Percentiles rank a stretch among this genome's conserved stretches.
Evolutionary conservation across 2,329 filamentous ascomycete genomes (phyloP).

Genomic region (Rhinocladiella mackenziei): DNA sequence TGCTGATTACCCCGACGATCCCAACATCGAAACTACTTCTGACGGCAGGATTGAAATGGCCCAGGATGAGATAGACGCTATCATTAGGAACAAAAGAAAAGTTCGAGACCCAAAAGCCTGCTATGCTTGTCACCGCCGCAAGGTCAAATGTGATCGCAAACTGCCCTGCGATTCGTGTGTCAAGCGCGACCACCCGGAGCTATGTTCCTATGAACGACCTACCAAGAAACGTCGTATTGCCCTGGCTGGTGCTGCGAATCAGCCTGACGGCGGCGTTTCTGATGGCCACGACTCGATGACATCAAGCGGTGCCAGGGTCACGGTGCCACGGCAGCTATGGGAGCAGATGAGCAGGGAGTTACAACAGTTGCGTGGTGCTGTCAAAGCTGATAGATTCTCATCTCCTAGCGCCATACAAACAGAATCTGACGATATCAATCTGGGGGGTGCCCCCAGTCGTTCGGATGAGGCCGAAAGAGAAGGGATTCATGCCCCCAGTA

Average conservation of each 20-base stretch:
- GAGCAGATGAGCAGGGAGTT: conserved; percentile 28
- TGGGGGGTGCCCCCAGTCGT: conserved; percentile 17
- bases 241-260: conserved; percentile 16
- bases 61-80: conserved; percentile 45
- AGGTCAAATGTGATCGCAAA: conserved; percentile 48
- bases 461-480: conserved; percentile 41
- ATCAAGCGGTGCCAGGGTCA: conserved; percentile 26
- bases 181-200: conserved; percentile 47
- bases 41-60: conserved; percentile 36
- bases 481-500: conserved; percentile 59
- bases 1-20: conserved; percentile 23
- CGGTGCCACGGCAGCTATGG: conserved; percentile 30
- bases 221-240: conserved; percentile 42
- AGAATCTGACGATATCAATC: conserved; percentile 14
- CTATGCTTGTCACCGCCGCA: conserved; percentile 29
- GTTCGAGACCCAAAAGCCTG: conserved; percentile 44
- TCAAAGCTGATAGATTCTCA: conserved; percentile 4
- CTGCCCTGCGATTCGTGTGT: conserved; percentile 48
- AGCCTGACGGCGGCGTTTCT: conserved; percentile 11
- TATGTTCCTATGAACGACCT: conserved; percentile 48
- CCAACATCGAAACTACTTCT: conserved; percentile 8
- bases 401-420: conserved; percentile 10
- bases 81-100: conserved; percentile 47
- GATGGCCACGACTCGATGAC: conserved; percentile 15
- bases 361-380: conserved; percentile 12